Evolutionary conservation across 1,139 yeast genomes (phyloP).

Genomic region (Lodderomyces theae): DNA sequence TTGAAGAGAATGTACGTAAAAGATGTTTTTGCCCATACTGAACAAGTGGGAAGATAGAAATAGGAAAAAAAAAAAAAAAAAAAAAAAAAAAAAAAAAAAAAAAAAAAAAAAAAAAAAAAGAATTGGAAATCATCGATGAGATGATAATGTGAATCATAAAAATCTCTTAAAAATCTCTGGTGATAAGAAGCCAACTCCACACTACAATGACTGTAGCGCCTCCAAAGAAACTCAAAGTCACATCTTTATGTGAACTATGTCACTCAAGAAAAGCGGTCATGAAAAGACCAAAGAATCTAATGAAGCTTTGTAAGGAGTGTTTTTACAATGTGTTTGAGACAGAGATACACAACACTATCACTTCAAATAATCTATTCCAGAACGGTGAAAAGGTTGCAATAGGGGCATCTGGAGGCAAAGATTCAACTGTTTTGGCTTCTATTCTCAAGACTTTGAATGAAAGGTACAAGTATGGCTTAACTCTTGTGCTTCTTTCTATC

Average conservation of each 20-base stretch:
- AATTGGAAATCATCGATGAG: too few relatives aligned
- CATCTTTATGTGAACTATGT: slow-evolving; percentile 78
- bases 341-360: slow-evolving; percentile 89
- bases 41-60: too few relatives aligned
- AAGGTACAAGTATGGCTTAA: slow-evolving; percentile 79
- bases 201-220: slow-evolving; percentile 2
- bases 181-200: too few relatives aligned
- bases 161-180: too few relatives aligned
- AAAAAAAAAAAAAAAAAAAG: background rate
- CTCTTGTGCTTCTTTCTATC: slow-evolving; percentile 77
- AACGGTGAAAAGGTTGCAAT: slow-evolving; percentile 89
- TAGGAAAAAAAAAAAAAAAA: too few relatives aligned
- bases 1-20: too few relatives aligned
- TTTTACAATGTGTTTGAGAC: slow-evolving; percentile 90
- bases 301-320: slow-evolving; percentile 89
- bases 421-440: slow-evolving; percentile 91
- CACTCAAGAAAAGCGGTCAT: slow-evolving; percentile 79
- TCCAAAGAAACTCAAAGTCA: slow-evolving; percentile 33
- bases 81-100: background rate
- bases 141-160: too few relatives aligned
- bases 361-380: slow-evolving; percentile 63
- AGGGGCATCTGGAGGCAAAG: slow-evolving; percentile 99
- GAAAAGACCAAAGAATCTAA: slow-evolving; percentile 88
- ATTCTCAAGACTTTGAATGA: slow-evolving; percentile 85
- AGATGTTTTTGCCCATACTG: too few relatives aligned